phyloP scores from a whole-genome alignment of 2,329 filamentous ascomycete species.

The Epichloe brachyelytri region DNA sequence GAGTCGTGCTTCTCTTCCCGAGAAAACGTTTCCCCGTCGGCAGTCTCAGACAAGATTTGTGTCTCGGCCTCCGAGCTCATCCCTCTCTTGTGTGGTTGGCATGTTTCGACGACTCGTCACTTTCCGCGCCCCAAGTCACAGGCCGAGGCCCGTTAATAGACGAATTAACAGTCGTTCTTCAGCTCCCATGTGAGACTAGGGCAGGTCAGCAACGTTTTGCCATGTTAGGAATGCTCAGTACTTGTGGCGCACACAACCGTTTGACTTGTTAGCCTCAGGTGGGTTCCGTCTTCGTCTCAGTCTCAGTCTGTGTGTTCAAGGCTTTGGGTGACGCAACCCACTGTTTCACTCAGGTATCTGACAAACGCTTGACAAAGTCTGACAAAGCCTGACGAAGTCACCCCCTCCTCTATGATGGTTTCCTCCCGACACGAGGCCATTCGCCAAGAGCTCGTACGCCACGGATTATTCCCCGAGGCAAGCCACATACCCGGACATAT shows the following conservation, averaged over 20 bases:
- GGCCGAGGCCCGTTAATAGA: background rate
- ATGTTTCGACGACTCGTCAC: background rate
- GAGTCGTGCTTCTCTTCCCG: background rate
- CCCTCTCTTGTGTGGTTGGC: background rate
- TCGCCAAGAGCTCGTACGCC: background rate
- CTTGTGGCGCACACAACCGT: background rate
- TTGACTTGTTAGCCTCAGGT: background rate
- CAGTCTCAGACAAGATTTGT: background rate
- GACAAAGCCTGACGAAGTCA: background rate
- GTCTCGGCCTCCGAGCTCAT: background rate
- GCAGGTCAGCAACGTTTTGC: background rate
- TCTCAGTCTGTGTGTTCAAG: background rate
- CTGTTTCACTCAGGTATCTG: background rate
- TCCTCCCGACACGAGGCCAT: background rate
- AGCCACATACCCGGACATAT: background rate
- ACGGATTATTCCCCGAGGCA: background rate
- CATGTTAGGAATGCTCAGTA: background rate
- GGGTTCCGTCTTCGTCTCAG: background rate
- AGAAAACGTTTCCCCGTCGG: background rate
- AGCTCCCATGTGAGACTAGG: background rate
- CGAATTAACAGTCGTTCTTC: background rate
- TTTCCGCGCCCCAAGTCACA: background rate
- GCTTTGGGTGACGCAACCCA: background rate
- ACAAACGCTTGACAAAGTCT: background rate
- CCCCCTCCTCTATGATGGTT: background rate